phyloP scores from a whole-genome alignment of 495 filamentous ascomycete species.

The Chaetomium fimeti region DNA sequence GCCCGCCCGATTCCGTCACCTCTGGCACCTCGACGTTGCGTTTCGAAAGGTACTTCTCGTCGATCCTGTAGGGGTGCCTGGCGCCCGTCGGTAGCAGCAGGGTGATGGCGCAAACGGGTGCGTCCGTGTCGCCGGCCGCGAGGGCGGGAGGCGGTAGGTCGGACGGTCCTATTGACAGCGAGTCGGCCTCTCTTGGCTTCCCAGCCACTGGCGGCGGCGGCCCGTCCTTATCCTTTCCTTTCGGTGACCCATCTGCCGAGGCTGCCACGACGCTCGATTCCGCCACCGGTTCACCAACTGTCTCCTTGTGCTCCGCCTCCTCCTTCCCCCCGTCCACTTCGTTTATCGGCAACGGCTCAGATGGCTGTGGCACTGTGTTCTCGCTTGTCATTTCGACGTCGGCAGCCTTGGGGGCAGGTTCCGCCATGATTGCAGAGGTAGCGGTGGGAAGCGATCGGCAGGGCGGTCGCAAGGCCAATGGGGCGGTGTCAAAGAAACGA shows the following conservation, averaged over 20 bases:
- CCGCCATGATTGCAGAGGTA: constrained; percentile 15
- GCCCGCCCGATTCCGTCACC: constrained; percentile 47
- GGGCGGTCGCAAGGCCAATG: neutral
- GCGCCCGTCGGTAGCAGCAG: constrained; percentile 77
- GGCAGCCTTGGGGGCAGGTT: neutral
- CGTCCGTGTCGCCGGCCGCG: constrained; percentile 8
- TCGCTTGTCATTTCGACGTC: neutral
- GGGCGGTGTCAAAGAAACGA: neutral
- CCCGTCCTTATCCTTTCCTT: constrained; percentile 42
- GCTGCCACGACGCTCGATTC: constrained; percentile 25
- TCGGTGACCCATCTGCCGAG: constrained; percentile 28
- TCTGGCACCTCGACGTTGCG: constrained; percentile 71
- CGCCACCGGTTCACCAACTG: constrained; percentile 18
- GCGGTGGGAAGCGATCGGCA: neutral
- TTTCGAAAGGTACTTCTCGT: constrained; percentile 79
- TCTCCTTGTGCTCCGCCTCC: constrained; percentile 19
- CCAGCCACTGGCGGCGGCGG: constrained; percentile 26
- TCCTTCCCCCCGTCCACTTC: constrained; percentile 1
- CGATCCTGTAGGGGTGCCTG: constrained; percentile 81
- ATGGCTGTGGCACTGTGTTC: neutral
- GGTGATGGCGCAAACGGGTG: constrained; percentile 56
- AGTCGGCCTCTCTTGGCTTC: constrained; percentile 36
- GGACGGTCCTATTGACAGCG: constrained; percentile 45
- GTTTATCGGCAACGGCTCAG: neutral
- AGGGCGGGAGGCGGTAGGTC: constrained; percentile 29